Conservation (phyloP, 495 filamentous ascomycete genomes). For the Delitschia confertaspora region DNA sequence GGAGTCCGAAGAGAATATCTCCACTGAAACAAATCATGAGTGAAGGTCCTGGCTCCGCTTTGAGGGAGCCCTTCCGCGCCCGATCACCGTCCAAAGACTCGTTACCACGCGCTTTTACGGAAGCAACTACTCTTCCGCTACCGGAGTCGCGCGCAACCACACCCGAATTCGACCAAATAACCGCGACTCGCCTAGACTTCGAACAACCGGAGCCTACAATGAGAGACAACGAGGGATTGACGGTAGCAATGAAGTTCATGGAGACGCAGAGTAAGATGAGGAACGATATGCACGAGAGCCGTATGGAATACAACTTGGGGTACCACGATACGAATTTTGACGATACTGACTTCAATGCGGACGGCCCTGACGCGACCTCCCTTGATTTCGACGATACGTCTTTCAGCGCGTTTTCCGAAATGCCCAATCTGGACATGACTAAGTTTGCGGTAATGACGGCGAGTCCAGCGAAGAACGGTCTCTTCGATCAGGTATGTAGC, state of each 20-base stretch:
- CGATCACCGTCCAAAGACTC: constrained; percentile 18
- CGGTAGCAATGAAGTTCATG: constrained; percentile 25
- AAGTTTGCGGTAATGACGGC: constrained; percentile 63
- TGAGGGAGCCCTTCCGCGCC: constrained; percentile 12
- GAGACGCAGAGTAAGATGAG: constrained; percentile 28
- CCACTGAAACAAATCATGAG: constrained; percentile 12
- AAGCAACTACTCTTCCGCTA: not conserved
- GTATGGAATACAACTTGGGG: constrained; percentile 30
- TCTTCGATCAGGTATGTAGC: constrained; percentile 33
- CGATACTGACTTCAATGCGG: constrained; percentile 23
- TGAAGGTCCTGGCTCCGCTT: constrained; percentile 11
- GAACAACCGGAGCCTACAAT: constrained; percentile 20
- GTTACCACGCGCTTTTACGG: constrained; percentile 13
- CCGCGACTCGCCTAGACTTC: constrained; percentile 1
- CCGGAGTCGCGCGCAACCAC: not conserved
- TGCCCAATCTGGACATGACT: constrained; percentile 72
- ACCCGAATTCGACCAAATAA: not conserved
- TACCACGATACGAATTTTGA: constrained; percentile 15
- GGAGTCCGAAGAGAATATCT: constrained; percentile 19
- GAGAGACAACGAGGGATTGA: constrained; percentile 35
- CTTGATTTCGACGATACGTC: constrained; percentile 63
- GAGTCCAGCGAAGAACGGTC: constrained; percentile 40
- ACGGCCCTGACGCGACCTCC: constrained; percentile 30
- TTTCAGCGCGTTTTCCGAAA: constrained; percentile 77
- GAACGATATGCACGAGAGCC: constrained; percentile 25